These are phyloP conservation scores for Brassica rapa DNA, from an alignment of 345 rosid species.

Conservation along the genomic window DNA sequence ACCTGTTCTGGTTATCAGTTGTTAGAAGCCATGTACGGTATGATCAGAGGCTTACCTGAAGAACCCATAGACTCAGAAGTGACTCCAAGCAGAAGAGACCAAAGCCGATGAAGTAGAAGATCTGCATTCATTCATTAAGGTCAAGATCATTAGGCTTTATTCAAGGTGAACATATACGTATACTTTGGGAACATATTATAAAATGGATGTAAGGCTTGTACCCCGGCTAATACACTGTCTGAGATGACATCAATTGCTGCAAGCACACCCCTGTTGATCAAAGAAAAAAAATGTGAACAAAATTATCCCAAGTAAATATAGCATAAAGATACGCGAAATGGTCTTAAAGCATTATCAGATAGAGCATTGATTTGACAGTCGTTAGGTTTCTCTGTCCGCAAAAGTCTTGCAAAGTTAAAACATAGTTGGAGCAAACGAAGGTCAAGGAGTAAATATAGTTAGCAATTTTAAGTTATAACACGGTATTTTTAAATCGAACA, in stretches of 20 bases:
- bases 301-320: background rate
- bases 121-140: slow-evolving; percentile 50
- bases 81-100: slow-evolving; percentile 89
- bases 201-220: slow-evolving; percentile 41
- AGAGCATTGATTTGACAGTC: background rate
- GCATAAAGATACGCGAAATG: background rate
- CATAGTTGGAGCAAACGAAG: background rate
- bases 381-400: background rate
- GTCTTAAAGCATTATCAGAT: slow-evolving; percentile 4
- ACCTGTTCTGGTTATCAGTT: background rate
- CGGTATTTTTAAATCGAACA: background rate
- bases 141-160: slow-evolving; percentile 3
- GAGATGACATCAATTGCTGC: slow-evolving; percentile 90
- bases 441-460: background rate
- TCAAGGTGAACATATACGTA: background rate
- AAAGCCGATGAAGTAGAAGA: slow-evolving; percentile 91
- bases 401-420: slow-evolving; percentile 9
- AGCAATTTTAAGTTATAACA: background rate
- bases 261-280: slow-evolving; percentile 78
- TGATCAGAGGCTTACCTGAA: slow-evolving; percentile 62
- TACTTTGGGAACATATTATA: background rate
- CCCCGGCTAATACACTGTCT: slow-evolving; percentile 75
- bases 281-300: background rate
- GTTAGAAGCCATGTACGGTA: background rate
- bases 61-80: slow-evolving; percentile 92